Conservation (phyloP, 352 stramenopile genomes). For the Phytophthora foliorum region DNA sequence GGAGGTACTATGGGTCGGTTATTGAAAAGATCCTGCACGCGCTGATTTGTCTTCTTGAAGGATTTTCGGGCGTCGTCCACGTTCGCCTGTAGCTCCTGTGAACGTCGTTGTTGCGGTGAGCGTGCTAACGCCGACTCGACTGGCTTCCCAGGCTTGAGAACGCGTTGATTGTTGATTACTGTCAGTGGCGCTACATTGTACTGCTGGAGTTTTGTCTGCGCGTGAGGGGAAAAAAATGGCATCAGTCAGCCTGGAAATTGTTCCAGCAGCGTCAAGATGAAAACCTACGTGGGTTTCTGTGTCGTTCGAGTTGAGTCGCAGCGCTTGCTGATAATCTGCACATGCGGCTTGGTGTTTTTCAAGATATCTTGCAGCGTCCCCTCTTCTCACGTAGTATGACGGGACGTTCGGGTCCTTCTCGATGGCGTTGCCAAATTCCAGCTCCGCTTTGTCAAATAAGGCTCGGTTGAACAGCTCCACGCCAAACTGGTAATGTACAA, state of each 20-base stretch:
- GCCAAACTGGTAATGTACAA: slow-evolving; percentile 88
- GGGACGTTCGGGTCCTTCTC: slow-evolving; percentile 60
- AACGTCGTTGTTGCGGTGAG: slow-evolving; percentile 34
- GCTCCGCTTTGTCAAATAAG: slow-evolving; percentile 76
- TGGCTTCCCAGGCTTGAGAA: slow-evolving; percentile 6
- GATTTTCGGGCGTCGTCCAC: slow-evolving; percentile 45
- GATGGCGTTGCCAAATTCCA: slow-evolving; percentile 68
- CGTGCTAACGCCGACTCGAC: slow-evolving; percentile 1
- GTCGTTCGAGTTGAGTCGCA: slow-evolving; percentile 68
- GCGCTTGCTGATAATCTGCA: slow-evolving; percentile 57
- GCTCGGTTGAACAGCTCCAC: slow-evolving; percentile 82
- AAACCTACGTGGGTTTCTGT: slow-evolving; percentile 58
- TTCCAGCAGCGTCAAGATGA: neutral
- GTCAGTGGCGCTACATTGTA: slow-evolving; percentile 44
- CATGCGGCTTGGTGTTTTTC: slow-evolving; percentile 71
- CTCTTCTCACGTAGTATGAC: slow-evolving; percentile 75
- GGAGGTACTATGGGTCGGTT: slow-evolving; percentile 54
- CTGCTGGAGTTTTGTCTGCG: slow-evolving; percentile 69
- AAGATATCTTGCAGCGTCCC: slow-evolving; percentile 79
- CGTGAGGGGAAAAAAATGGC: neutral
- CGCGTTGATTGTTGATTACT: slow-evolving; percentile 25
- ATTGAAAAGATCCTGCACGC: slow-evolving; percentile 68
- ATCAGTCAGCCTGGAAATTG: neutral
- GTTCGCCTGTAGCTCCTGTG: slow-evolving; percentile 30
- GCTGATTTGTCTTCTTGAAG: slow-evolving; percentile 66